A percentile compares a stretch with the other conserved stretches of the same genome.
Conservation (phyloP, 257 asterid genomes). For the Leptodermis oblonga region DNA sequence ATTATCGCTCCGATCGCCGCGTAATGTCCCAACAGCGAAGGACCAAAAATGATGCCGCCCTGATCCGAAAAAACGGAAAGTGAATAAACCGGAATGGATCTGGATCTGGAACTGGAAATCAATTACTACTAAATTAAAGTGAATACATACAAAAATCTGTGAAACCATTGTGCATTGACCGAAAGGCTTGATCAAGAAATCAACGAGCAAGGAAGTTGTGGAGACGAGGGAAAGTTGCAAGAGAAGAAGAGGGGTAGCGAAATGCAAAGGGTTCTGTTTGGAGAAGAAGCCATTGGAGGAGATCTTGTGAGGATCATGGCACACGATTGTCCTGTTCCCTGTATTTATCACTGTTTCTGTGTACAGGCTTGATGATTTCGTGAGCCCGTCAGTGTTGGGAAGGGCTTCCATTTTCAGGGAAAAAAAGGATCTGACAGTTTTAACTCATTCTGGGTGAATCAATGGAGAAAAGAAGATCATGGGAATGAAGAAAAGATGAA, state of each 20-base stretch:
- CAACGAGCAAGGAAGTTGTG: slow-evolving; percentile 41
- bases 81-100: background rate
- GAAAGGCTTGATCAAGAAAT: slow-evolving; percentile 49
- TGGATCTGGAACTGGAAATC: background rate
- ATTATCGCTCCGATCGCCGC: slow-evolving; percentile 20
- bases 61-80: slow-evolving; percentile 15
- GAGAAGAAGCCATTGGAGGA: slow-evolving; percentile 45
- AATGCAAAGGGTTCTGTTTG: slow-evolving; percentile 41
- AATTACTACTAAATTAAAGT: background rate
- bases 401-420: background rate
- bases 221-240: slow-evolving; percentile 56
- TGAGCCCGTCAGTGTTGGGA: background rate
- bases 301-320: slow-evolving; percentile 44
- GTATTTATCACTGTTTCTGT: background rate
- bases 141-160: slow-evolving; percentile 47
- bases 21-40: slow-evolving; percentile 52
- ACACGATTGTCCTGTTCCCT: slow-evolving; percentile 36
- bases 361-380: background rate
- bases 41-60: slow-evolving; percentile 76
- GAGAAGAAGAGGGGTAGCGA: slow-evolving; percentile 53
- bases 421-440: too few relatives aligned
- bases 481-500: background rate
- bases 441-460: too few relatives aligned
- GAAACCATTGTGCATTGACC: slow-evolving; percentile 71
- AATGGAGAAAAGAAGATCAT: background rate